A percentile compares a stretch with the other conserved stretches of the same genome.
These are phyloP conservation scores for Neurospora terricola DNA, from an alignment of 495 filamentous ascomycete genomes.

Conservation along the genomic window DNA sequence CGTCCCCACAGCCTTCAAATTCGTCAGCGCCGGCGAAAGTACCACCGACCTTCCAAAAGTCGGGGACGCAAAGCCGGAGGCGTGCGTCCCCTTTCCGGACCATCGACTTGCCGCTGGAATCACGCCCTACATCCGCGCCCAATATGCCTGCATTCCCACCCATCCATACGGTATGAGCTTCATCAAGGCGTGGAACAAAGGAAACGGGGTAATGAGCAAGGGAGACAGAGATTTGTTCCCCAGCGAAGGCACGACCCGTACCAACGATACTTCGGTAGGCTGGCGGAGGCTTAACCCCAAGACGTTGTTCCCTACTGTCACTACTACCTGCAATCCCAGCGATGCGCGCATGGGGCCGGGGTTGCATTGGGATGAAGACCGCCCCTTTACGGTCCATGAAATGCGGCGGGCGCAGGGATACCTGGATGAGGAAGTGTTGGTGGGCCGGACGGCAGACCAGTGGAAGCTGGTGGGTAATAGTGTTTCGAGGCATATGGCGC, in stretches of 20 bases:
- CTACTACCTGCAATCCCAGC: conserved; percentile 32
- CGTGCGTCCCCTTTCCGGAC: conserved; percentile 52
- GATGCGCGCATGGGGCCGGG: conserved; percentile 37
- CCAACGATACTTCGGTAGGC: conserved; percentile 15
- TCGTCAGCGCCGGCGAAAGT: conserved; percentile 36
- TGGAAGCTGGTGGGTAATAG: conserved; percentile 61
- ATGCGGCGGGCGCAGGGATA: conserved; percentile 54
- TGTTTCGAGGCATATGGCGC: conserved; percentile 53
- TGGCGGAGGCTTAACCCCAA: conserved; percentile 44
- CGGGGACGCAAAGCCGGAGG: conserved; percentile 40
- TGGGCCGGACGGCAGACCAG: conserved; percentile 42
- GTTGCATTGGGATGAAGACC: conserved; percentile 52
- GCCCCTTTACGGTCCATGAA: conserved; percentile 52
- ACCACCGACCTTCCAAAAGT: conserved; percentile 51
- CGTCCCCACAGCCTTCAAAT: conserved; percentile 46
- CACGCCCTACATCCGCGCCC: conserved; percentile 19
- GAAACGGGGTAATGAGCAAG: conserved; percentile 28
- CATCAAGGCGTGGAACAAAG: conserved; percentile 26
- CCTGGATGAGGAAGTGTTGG: conserved; percentile 54
- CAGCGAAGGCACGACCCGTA: conserved; percentile 1
- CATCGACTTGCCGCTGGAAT: conserved; percentile 38
- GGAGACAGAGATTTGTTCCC: conserved; percentile 28
- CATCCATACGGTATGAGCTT: conserved; percentile 39
- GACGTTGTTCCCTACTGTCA: conserved; percentile 47
- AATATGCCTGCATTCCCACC: conserved; percentile 31